phyloP scores from a whole-genome alignment of 345 rosid genomes.

The Corchorus capsularis region DNA sequence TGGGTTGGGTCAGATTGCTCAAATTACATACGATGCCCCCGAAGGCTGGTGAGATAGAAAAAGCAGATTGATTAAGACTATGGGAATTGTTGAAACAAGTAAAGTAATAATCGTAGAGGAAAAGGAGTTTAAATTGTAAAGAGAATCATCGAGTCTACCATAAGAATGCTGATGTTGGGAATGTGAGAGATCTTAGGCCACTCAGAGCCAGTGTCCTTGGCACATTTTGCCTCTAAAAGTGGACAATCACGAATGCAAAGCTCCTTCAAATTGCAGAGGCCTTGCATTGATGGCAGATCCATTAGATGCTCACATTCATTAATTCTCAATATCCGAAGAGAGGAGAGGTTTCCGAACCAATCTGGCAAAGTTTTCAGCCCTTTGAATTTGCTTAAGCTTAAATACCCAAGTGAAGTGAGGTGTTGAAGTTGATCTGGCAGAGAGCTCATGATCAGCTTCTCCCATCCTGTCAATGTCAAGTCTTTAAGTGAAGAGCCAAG shows the following conservation, averaged over 20 bases:
- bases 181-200: not conserved
- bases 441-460: not conserved
- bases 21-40: no score
- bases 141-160: no score
- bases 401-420: not conserved
- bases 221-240: not conserved
- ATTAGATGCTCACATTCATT: not conserved
- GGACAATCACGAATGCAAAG: not conserved
- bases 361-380: slow-evolving; percentile 10
- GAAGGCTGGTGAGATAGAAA: no score
- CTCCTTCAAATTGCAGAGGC: not conserved
- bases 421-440: slow-evolving; percentile 21
- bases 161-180: not conserved
- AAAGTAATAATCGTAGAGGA: no score
- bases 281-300: not conserved
- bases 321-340: not conserved
- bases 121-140: no score
- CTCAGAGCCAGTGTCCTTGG: no score
- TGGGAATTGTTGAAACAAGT: no score
- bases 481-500: not conserved
- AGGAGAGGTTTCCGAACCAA: slow-evolving; percentile 14
- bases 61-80: no score
- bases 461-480: not conserved
- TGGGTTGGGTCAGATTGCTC: no score
- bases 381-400: not conserved